Conservation (phyloP, 768 basidiomycete species). For the Kwoniella bestiolae region DNA sequence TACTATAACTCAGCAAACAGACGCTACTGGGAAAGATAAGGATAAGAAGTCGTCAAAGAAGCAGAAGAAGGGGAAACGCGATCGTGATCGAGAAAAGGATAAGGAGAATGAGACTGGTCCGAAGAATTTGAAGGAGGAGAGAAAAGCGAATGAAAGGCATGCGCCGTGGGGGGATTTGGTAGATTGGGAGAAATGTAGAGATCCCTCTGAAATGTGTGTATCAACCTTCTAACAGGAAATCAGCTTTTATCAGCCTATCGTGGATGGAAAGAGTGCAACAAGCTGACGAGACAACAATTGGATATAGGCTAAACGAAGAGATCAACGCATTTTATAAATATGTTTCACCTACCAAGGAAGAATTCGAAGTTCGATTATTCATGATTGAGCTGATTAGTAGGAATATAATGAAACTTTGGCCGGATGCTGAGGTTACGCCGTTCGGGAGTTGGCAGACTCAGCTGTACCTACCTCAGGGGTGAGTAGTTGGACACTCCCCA, state of each 20-base stretch:
- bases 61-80: constrained; percentile 24
- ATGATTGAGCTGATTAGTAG: constrained; percentile 72
- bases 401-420: constrained; percentile 69
- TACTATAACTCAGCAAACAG: background rate
- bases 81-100: constrained; percentile 23
- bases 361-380: constrained; percentile 81
- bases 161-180: constrained; percentile 73
- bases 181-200: constrained; percentile 73
- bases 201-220: constrained; percentile 82
- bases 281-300: background rate
- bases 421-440: constrained; percentile 77
- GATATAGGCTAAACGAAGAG: constrained; percentile 74
- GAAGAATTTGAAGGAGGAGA: constrained; percentile 62
- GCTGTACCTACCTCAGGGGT: constrained; percentile 91
- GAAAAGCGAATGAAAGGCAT: constrained; percentile 58
- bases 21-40: background rate
- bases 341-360: constrained; percentile 81
- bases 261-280: background rate
- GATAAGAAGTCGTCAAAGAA: constrained; percentile 6
- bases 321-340: constrained; percentile 81
- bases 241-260: background rate
- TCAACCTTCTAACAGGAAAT: no score
- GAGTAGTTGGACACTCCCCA: constrained; percentile 51
- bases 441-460: constrained; percentile 95
- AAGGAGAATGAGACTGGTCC: constrained; percentile 61